Percentiles rank a stretch among this genome's conserved stretches.
phyloP scores from a whole-genome alignment of 2,329 filamentous ascomycete genomes.

The Sclerotinia subarctica region DNA sequence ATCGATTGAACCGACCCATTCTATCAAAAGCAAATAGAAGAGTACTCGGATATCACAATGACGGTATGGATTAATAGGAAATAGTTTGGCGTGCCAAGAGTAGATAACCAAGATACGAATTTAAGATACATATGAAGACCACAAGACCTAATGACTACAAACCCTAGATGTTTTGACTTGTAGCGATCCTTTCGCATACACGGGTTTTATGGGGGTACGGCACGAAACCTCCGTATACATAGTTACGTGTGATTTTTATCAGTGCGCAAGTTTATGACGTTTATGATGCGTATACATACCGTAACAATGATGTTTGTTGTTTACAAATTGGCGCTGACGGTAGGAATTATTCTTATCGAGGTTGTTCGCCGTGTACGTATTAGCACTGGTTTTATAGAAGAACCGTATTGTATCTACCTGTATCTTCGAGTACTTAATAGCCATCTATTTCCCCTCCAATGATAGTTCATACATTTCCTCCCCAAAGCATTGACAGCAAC shows the following conservation, averaged over 20 bases:
- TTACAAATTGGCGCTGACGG: not conserved
- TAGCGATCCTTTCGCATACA: not conserved
- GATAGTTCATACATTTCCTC: not conserved
- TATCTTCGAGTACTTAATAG: not conserved
- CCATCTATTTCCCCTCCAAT: not conserved
- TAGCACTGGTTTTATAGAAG: accelerated
- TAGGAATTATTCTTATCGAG: not conserved
- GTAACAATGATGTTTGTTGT: not conserved
- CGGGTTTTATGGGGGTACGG: not conserved
- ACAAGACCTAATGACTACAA: too few species aligned
- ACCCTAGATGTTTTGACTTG: too few species aligned
- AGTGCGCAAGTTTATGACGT: not conserved
- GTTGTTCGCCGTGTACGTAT: too few species aligned
- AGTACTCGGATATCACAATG: too few species aligned
- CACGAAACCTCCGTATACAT: not conserved
- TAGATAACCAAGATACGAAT: too few species aligned
- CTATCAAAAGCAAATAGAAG: too few species aligned
- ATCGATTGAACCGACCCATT: too few species aligned
- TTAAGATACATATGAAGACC: too few species aligned
- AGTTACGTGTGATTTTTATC: too few species aligned
- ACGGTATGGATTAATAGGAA: too few species aligned
- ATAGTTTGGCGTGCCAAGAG: too few species aligned
- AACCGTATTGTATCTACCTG: not conserved
- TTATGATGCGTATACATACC: not conserved
- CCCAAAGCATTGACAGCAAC: not conserved